Percentiles rank a stretch among this genome's conserved stretches.
Conservation (phyloP, 2,329 filamentous ascomycete genomes). For the Penicillium rolfsii region DNA sequence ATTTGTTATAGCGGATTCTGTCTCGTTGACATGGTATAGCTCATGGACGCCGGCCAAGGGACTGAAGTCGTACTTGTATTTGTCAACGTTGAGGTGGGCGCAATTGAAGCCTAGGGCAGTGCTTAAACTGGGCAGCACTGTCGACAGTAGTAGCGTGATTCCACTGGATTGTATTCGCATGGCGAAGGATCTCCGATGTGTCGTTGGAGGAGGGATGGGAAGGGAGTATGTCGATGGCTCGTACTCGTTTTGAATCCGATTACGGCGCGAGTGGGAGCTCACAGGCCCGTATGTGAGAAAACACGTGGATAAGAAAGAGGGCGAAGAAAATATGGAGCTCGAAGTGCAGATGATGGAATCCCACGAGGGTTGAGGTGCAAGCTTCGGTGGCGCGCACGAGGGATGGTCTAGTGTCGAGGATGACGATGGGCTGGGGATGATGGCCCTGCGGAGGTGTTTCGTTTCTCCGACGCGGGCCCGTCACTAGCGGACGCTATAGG, state of each 20-base stretch:
- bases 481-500: slow-evolving; percentile 12
- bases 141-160: slow-evolving; percentile 32
- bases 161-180: slow-evolving; percentile 41
- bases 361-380: slow-evolving; percentile 6
- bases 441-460: slow-evolving; percentile 28
- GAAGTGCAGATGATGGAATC: background rate
- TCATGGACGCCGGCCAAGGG: slow-evolving; percentile 44
- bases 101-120: slow-evolving; percentile 45
- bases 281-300: slow-evolving; percentile 9
- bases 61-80: slow-evolving; percentile 46
- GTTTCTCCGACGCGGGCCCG: slow-evolving; percentile 34
- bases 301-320: slow-evolving; percentile 2
- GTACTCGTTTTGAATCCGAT: background rate
- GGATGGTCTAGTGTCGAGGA: slow-evolving; percentile 5
- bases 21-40: slow-evolving; percentile 36
- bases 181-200: slow-evolving; percentile 14
- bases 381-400: slow-evolving; percentile 6
- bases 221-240: background rate
- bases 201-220: background rate
- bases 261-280: slow-evolving; percentile 7
- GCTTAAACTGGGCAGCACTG: slow-evolving; percentile 33
- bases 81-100: slow-evolving; percentile 39
- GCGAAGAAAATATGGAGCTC: background rate
- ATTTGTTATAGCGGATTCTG: slow-evolving; percentile 34
- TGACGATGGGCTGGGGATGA: slow-evolving; percentile 22